These are phyloP conservation scores for Butyriboletus loyo DNA, from an alignment of 768 basidiomycete species.

Conservation along the genomic window DNA sequence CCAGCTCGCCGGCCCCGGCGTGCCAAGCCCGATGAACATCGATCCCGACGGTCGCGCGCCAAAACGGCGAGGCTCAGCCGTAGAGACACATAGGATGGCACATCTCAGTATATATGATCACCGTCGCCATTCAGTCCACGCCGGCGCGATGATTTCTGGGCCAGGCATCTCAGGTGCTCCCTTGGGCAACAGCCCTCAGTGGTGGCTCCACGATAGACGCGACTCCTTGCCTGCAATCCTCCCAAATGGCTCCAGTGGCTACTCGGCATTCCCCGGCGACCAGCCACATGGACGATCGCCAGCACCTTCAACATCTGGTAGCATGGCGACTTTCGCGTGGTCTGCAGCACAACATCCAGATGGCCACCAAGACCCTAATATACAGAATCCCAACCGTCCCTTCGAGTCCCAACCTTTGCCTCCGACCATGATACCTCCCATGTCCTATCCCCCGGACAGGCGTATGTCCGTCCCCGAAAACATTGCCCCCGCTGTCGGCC, in stretches of 20 bases:
- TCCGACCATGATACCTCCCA: conserved; percentile 55
- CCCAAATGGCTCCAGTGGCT: conserved; percentile 54
- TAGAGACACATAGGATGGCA: conserved; percentile 74
- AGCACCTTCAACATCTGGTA: conserved; percentile 53
- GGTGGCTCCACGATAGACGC: conserved; percentile 67
- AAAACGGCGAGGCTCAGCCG: conserved; percentile 80
- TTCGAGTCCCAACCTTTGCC: conserved; percentile 48
- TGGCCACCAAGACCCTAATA: conserved; percentile 45
- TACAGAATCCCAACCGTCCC: conserved; percentile 39
- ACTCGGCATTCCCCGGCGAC: conserved; percentile 60
- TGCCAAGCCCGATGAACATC: conserved; percentile 55
- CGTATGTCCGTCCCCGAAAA: conserved; percentile 75
- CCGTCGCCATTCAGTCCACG: conserved; percentile 74
- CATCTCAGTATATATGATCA: conserved; percentile 70
- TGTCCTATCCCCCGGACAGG: conserved; percentile 60
- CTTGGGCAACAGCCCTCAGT: conserved; percentile 34
- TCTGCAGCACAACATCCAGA: conserved; percentile 48
- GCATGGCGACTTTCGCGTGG: conserved; percentile 74
- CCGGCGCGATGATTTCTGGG: conserved; percentile 40
- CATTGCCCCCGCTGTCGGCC: conserved; percentile 41
- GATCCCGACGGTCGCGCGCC: conserved; percentile 66
- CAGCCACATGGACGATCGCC: conserved; percentile 63
- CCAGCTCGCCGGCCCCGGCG: conserved; percentile 65
- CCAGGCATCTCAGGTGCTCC: conserved; percentile 26
- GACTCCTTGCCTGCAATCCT: conserved; percentile 72